Evolutionary conservation across 2,329 filamentous ascomycete species (phyloP), one percentile per base, ranked within the genome.

Genomic region (Nemania sp.): DNA sequence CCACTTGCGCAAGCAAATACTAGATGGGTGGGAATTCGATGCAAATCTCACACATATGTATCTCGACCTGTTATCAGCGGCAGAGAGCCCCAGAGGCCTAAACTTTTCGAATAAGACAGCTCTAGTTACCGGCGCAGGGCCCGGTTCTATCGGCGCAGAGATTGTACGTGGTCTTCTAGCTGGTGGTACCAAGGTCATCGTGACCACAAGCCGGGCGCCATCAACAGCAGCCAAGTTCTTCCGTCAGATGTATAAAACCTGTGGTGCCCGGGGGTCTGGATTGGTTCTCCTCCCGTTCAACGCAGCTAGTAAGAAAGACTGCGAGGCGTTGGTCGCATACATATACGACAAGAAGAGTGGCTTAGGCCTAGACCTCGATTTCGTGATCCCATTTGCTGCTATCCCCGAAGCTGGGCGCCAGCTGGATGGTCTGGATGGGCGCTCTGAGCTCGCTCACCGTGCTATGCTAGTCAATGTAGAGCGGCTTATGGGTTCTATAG

Each of bases 241-340:
- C 95, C 98, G 84, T 98, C 92, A 99, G 98, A 81, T 92, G 93
- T 72, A 93, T 94, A 70, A 97, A 92, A 62, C 62, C 20, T 47
- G 57, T 77, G 96, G 96, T 77, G 93, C 93, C 67, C 92, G 93
- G 72, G 96, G 96, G 72, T 98, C 96, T 63, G 94, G 98, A 83
- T 90, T 99, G 64, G 94, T 99, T 49, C 96, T 99, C 62, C 96
- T 98, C 62, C 96, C 96, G 58, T 99, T 98, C 88, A 99, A 99
- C 82, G 94, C 98, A 80, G 96, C 95, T 71, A 98, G 95, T 85
- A 96, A 97, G 84, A 95, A 98, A 80, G 96, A 99, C 79, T 93
- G 98, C 45, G 93, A 98, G 80, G 93, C 93, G 52, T 87, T 99
- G 6, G 87, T 98, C 60, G 89, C 97, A 68, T 98, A 98, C 85